Evolutionary conservation across 2,329 filamentous ascomycete species (phyloP), one percentile per base, ranked within the genome.

Genomic region (Hypoxylon rubiginosum): DNA sequence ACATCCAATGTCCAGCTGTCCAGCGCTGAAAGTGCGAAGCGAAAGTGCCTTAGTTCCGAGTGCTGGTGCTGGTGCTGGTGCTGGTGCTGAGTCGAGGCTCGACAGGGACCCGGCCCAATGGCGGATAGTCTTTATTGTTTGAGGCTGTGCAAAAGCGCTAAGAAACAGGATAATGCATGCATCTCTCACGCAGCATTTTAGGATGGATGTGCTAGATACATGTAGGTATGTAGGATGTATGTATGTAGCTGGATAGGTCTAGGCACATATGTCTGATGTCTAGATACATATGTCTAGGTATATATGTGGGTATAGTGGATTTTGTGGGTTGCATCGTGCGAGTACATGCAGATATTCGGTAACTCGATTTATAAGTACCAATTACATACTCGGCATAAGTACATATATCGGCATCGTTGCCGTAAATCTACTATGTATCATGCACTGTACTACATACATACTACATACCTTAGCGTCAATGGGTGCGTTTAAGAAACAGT

Each of bases 71-170:
- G n/a, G n/a, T n/a, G n/a, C n/a, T n/a, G n/a, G n/a, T n/a, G n/a
- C n/a, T n/a, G n/a, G 58, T 36, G 51, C 55, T 58, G 49, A 65
- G 39, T 61, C 48, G 49, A 50, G 13, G 6, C 21, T 28, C 13
- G 21, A 21, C 24, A 17, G 39, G 45, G 45, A 64, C 32, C 45
- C 46, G 49, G 41, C 58, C 62, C 55, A 60, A 60, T 60, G 19
- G 45, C 21, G 13, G 30, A n/a, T 21, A 21, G 39, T 17, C 7
- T 45, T 59, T 39, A 60, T 50, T 41, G 58, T 49, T 51, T 61
- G 66, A 69, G 66, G 66, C 66, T 69, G 66, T 69, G 66, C 63
- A 69, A 15, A 15, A 13, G 59, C 59, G 56, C 66, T 68, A 66
- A 56, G 56, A 66, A 66, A 54, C 62, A 65, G 58, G 62, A 62